Conservation (phyloP, 2,329 filamentous ascomycete genomes). For the Lecanicillium sp. region DNA sequence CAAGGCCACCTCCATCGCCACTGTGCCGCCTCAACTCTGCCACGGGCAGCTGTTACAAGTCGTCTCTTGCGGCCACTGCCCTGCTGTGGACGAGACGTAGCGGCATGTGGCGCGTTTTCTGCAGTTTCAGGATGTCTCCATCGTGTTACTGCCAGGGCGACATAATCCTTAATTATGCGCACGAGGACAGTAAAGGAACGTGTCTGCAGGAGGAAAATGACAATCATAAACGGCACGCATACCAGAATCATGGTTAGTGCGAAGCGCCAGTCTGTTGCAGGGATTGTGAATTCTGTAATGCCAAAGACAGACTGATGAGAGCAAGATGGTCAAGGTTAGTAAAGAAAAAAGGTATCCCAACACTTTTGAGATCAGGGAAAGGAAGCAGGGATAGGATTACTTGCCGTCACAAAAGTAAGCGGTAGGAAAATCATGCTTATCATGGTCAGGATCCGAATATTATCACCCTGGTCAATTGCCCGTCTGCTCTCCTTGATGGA, state of each 20-base stretch:
- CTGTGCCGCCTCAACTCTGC: background rate
- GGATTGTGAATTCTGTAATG: conserved; percentile 36
- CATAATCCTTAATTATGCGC: conserved; percentile 9
- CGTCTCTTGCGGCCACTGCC: conserved; percentile 12
- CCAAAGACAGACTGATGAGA: conserved; percentile 40
- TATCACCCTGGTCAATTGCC: conserved; percentile 55
- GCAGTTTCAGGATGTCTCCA: background rate
- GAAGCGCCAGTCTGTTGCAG: conserved; percentile 35
- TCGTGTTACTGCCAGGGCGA: background rate
- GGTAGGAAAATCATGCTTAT: conserved; percentile 55
- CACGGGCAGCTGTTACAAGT: conserved; percentile 8
- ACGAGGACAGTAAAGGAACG: conserved; percentile 24
- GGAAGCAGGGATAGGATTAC: conserved; percentile 9
- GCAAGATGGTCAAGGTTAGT: too few relatives aligned
- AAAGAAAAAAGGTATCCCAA: too few relatives aligned
- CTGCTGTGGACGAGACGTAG: background rate
- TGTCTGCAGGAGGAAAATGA: conserved; percentile 37
- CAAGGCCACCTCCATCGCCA: conserved; percentile 6
- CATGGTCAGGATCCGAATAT: conserved; percentile 51
- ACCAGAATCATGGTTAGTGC: conserved; percentile 57
- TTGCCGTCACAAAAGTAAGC: conserved; percentile 49
- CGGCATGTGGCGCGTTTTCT: conserved; percentile 3
- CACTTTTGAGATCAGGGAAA: background rate
- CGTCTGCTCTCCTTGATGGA: conserved; percentile 52
- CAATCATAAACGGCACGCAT: conserved; percentile 40